phyloP scores from a whole-genome alignment of 1,139 yeast genomes.

The Yamadazyma epiphylla region DNA sequence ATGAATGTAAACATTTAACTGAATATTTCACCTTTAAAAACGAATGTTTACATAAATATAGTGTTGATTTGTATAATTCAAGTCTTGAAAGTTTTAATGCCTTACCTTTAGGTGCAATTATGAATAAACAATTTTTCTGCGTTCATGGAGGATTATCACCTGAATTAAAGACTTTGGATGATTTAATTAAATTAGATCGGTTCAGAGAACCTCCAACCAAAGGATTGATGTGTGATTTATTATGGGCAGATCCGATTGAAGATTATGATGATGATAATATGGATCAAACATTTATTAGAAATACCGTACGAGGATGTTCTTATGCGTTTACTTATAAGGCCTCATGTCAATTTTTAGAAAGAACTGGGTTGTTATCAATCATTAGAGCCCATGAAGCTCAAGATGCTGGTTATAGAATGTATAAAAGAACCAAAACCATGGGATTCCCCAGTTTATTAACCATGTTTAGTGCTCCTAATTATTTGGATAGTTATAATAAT shows the following conservation, averaged over 20 bases:
- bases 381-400: conserved; percentile 98
- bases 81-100: conserved; percentile 81
- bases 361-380: conserved; percentile 74
- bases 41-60: conserved; percentile 88
- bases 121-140: conserved; percentile 94
- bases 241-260: conserved; percentile 96
- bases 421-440: conserved; percentile 76
- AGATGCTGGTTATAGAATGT: conserved; percentile 95
- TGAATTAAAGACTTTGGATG: conserved; percentile 68
- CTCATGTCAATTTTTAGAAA: conserved; percentile 73
- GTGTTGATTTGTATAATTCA: conserved; percentile 62
- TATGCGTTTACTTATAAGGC: conserved; percentile 87
- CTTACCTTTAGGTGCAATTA: conserved; percentile 86
- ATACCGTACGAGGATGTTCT: conserved; percentile 88
- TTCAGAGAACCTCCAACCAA: conserved; percentile 92
- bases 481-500: conserved; percentile 87
- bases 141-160: conserved; percentile 98
- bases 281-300: conserved; percentile 53
- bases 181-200: conserved; percentile 66
- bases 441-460: conserved; percentile 94
- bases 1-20: conserved; percentile 91
- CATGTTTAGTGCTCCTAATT: conserved; percentile 94
- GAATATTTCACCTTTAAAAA: conserved; percentile 90
- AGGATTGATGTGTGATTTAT: conserved; percentile 90
- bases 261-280: conserved; percentile 70